These are phyloP conservation scores for Myrica gale DNA, from an alignment of 306 rosid genomes.

Conservation along the genomic window DNA sequence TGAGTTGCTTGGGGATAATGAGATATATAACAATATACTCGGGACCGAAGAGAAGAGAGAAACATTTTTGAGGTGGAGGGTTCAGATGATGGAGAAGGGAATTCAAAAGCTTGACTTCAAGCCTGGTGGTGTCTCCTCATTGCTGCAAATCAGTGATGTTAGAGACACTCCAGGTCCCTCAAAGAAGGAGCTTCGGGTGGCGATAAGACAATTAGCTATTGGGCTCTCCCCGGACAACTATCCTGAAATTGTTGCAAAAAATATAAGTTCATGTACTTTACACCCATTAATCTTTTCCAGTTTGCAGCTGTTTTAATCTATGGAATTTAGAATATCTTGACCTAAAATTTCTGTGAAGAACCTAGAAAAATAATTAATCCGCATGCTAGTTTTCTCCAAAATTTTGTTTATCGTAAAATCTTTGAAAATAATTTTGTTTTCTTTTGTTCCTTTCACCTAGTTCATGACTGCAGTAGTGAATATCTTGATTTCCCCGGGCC, in stretches of 20 bases:
- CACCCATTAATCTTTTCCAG: neutral
- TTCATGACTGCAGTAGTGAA: neutral
- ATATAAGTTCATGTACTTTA: conserved; percentile 26
- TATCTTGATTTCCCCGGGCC: neutral
- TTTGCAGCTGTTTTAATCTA: neutral
- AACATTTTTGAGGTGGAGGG: conserved; percentile 52
- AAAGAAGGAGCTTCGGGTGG: conserved; percentile 42
- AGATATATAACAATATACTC: conserved; percentile 38
- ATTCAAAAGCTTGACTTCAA: conserved; percentile 44
- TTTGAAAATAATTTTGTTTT: neutral
- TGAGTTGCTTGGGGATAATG: conserved; percentile 40
- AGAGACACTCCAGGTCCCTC: conserved; percentile 46
- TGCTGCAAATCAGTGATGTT: conserved; percentile 52
- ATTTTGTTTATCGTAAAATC: neutral
- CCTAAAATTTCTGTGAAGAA: neutral
- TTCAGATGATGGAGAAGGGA: conserved; percentile 50
- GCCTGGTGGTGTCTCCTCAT: conserved; percentile 48
- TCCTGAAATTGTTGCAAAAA: conserved; percentile 54
- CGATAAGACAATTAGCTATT: conserved; percentile 35
- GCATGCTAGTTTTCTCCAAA: neutral
- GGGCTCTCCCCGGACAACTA: conserved; percentile 49
- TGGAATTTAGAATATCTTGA: neutral
- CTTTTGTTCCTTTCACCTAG: neutral
- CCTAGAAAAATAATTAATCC: neutral
- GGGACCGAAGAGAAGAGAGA: conserved; percentile 38